These are phyloP conservation scores for Karstenula rhodostoma DNA, from an alignment of 2,329 filamentous ascomycete species.

Conservation along the genomic window DNA sequence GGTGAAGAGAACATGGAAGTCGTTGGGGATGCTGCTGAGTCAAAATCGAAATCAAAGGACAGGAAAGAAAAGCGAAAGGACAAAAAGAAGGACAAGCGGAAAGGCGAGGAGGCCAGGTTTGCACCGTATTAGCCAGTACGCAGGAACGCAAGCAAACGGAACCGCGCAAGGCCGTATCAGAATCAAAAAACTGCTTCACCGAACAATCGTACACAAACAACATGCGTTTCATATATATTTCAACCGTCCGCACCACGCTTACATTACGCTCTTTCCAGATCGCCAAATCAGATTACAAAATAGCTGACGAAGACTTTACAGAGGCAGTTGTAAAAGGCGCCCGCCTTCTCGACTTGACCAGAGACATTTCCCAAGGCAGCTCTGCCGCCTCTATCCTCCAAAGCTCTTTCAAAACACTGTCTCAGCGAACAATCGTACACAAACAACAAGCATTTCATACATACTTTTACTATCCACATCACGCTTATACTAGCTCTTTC, in stretches of 20 bases:
- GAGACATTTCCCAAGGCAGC: no score
- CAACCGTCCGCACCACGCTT: background rate
- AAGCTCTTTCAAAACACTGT: background rate
- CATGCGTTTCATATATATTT: background rate
- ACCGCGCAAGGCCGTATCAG: no score
- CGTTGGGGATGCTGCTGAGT: slow-evolving; percentile 33
- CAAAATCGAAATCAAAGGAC: slow-evolving; percentile 20
- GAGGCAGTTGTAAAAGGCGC: slow-evolving; percentile 5
- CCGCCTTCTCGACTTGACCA: background rate
- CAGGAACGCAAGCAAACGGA: background rate
- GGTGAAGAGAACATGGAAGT: slow-evolving; percentile 35
- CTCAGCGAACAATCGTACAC: background rate
- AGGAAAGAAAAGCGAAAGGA: slow-evolving; percentile 22
- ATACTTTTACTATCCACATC: background rate
- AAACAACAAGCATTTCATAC: background rate
- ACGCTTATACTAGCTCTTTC: background rate
- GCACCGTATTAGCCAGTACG: slow-evolving; percentile 46
- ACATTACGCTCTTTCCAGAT: background rate
- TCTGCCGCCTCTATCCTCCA: background rate
- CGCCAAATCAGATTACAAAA: background rate
- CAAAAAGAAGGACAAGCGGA: slow-evolving; percentile 36
- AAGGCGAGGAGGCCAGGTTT: slow-evolving; percentile 43
- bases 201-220: background rate
- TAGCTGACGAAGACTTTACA: background rate
- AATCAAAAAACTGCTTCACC: no score